phyloP scores from a whole-genome alignment of 345 rosid species.

The Reutealis trisperma region DNA sequence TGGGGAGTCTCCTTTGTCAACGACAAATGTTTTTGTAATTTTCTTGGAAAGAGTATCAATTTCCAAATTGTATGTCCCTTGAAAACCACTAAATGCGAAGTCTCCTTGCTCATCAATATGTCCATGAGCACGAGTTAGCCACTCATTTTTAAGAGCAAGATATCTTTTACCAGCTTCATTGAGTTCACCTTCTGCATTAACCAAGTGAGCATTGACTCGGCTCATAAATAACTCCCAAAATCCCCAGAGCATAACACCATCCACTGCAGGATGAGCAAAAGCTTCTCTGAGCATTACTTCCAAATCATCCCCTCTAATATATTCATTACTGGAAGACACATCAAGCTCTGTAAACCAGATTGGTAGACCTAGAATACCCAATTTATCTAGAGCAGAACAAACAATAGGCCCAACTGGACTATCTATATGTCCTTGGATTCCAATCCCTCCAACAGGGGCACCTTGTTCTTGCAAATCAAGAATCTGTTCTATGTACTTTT shows the following conservation, averaged over 20 bases:
- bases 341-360: conserved; percentile 97
- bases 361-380: conserved; percentile 77
- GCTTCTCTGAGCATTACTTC: conserved; percentile 96
- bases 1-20: conserved; percentile 66
- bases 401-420: conserved; percentile 79
- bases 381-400: conserved; percentile 65
- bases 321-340: conserved; percentile 76
- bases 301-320: conserved; percentile 85
- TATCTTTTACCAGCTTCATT: conserved; percentile 79
- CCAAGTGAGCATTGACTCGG: conserved; percentile 71
- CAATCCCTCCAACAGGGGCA: conserved; percentile 88
- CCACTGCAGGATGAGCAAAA: conserved; percentile 87
- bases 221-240: conserved; percentile 98
- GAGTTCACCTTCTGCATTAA: conserved; percentile 85
- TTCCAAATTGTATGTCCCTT: conserved; percentile 68
- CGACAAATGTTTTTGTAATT: conserved; percentile 51
- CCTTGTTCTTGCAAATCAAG: conserved; percentile 71
- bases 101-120: conserved; percentile 54
- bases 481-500: conserved; percentile 72
- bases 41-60: conserved; percentile 42
- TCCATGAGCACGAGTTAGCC: conserved; percentile 62
- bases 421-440: conserved; percentile 90
- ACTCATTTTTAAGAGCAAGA: conserved; percentile 69
- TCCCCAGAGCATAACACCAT: conserved; percentile 98
- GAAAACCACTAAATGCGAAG: conserved; percentile 74